A percentile compares a stretch with the other conserved stretches of the same genome.
phyloP scores from a whole-genome alignment of 805 yeast species.

The Ogataea corticis region DNA sequence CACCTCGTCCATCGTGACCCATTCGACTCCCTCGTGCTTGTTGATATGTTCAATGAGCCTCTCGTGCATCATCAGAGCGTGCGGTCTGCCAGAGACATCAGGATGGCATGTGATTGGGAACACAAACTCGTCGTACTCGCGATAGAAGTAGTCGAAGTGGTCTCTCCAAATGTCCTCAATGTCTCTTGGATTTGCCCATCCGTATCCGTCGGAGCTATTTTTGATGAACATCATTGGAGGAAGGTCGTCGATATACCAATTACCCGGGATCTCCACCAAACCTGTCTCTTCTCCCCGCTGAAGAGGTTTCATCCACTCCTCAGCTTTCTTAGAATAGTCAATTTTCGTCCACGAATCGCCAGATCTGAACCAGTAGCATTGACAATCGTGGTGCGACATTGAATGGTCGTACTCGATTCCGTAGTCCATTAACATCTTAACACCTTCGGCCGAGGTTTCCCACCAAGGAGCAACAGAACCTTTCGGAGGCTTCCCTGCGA shows the following conservation, averaged over 20 bases:
- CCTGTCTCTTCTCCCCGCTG: slow-evolving; percentile 35
- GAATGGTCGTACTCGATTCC: slow-evolving; percentile 42
- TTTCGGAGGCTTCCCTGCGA: slow-evolving; percentile 37
- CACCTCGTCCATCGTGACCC: slow-evolving; percentile 41
- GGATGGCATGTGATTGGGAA: slow-evolving; percentile 42
- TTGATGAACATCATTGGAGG: slow-evolving; percentile 43
- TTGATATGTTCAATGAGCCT: slow-evolving; percentile 37
- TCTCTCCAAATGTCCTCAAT: slow-evolving; percentile 41
- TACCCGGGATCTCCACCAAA: slow-evolving; percentile 39
- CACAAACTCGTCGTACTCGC: slow-evolving; percentile 39
- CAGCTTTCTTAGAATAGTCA: slow-evolving; percentile 36
- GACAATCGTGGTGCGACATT: slow-evolving; percentile 38
- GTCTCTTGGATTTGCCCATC: slow-evolving; percentile 39
- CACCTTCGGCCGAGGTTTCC: slow-evolving; percentile 38
- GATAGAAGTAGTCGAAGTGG: slow-evolving; percentile 39
- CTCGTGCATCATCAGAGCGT: slow-evolving; percentile 38
- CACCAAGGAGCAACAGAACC: slow-evolving; percentile 42
- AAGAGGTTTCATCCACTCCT: slow-evolving; percentile 40
- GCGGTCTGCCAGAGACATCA: slow-evolving; percentile 40
- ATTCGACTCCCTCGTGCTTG: slow-evolving; percentile 40
- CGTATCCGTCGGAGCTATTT: slow-evolving; percentile 33
- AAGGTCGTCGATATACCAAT: slow-evolving; percentile 40
- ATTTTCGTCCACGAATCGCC: slow-evolving; percentile 40
- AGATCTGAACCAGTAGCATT: slow-evolving; percentile 38
- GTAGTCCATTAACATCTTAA: slow-evolving; percentile 34